Evolutionary conservation across 306 rosid species (phyloP).

Genomic region (apple (Malus domestica)): ASM211411v1 NC_041791.1:8232001-8232500

Average conservation of each 20-base stretch:
- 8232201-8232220: not conserved
- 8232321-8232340: not conserved
- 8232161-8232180: not conserved
- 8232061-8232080: not conserved
- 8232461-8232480: conserved; percentile 29
- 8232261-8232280: not conserved
- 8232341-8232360: not conserved
- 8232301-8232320: not conserved
- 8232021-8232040: no score
- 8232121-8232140: no score
- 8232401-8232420: conserved; percentile 30
- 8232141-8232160: not conserved
- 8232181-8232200: not conserved
- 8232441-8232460: conserved; percentile 37
- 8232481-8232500: conserved; percentile 7
- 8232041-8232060: not conserved
- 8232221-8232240: conserved; percentile 2
- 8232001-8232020: not conserved
- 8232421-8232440: conserved; percentile 1
- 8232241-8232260: not conserved
- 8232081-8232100: no score
- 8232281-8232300: not conserved
- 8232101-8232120: not conserved
- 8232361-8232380: not conserved
- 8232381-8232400: not conserved